Percentiles rank a stretch among this genome's conserved stretches.
These are phyloP conservation scores for Scedosporium aurantiacum DNA, from an alignment of 2,329 filamentous ascomycete species.

Conservation along the genomic window DNA sequence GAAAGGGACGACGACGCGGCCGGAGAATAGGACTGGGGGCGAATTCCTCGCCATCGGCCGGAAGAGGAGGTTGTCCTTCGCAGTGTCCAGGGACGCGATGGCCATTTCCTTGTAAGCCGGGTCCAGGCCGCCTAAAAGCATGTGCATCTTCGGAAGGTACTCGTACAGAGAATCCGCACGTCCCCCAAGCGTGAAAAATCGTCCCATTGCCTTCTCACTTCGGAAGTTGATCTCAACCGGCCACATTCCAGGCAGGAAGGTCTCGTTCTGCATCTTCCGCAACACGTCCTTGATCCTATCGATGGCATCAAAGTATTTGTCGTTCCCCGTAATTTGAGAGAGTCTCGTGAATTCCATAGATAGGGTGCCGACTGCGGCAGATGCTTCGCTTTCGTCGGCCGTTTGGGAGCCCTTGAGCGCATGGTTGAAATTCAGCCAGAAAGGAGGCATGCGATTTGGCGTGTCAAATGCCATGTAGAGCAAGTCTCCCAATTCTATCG, in stretches of 20 bases:
- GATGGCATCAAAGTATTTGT: slow-evolving; percentile 50
- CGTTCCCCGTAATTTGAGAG: slow-evolving; percentile 48
- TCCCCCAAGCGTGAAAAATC: slow-evolving; percentile 26
- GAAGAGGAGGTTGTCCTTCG: slow-evolving; percentile 54
- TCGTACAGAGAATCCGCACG: slow-evolving; percentile 49
- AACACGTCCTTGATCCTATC: slow-evolving; percentile 46
- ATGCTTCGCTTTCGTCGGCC: slow-evolving; percentile 19
- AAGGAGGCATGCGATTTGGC: slow-evolving; percentile 50
- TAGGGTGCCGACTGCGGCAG: slow-evolving; percentile 39
- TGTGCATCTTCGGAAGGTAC: slow-evolving; percentile 57
- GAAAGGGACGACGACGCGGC: slow-evolving; percentile 49
- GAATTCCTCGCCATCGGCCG: slow-evolving; percentile 41
- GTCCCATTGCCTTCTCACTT: slow-evolving; percentile 19
- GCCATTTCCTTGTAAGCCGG: slow-evolving; percentile 27
- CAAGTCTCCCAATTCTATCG: slow-evolving; percentile 52
- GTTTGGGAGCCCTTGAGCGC: slow-evolving; percentile 24
- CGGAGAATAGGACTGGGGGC: slow-evolving; percentile 46
- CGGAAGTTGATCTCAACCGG: slow-evolving; percentile 46
- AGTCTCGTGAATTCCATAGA: slow-evolving; percentile 54
- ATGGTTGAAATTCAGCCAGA: slow-evolving; percentile 32
- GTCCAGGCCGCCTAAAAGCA: slow-evolving; percentile 50
- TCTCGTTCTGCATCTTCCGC: slow-evolving; percentile 39
- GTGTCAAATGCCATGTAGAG: slow-evolving; percentile 59
- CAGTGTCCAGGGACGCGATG: slow-evolving; percentile 40
- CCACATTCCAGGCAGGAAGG: slow-evolving; percentile 52